Percentiles rank a stretch among this genome's conserved stretches.
These are phyloP conservation scores for Solanum habrochaites DNA, from an alignment of 257 asterid genomes.

Conservation along the genomic window DNA sequence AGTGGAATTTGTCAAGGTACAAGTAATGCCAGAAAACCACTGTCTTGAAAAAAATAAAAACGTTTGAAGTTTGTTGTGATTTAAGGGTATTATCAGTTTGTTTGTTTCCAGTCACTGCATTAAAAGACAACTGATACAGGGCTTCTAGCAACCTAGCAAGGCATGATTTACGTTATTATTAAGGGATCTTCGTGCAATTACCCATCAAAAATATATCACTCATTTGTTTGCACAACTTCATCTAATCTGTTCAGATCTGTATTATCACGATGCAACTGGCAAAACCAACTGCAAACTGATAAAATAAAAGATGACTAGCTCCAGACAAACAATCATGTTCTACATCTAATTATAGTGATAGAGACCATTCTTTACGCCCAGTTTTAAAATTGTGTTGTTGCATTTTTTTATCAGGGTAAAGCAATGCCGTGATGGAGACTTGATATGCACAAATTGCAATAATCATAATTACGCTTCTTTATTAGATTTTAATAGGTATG, in stretches of 20 bases:
- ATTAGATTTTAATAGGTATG: slow-evolving; percentile 68
- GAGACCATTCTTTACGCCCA: not conserved
- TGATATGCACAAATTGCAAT: slow-evolving; percentile 89
- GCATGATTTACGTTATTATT: not conserved
- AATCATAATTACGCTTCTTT: slow-evolving; percentile 90
- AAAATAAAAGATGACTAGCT: not conserved
- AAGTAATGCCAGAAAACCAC: not conserved
- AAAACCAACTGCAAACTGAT: not conserved
- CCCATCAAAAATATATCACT: not conserved
- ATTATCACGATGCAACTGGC: not conserved
- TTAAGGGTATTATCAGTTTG: not conserved
- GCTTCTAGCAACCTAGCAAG: not conserved
- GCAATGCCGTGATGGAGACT: slow-evolving; percentile 90
- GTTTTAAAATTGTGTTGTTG: not conserved
- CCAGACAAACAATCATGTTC: not conserved
- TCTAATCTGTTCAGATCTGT: not conserved
- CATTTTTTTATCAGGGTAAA: slow-evolving; percentile 47
- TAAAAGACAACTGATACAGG: not conserved
- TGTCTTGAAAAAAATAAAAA: not conserved
- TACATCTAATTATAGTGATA: not conserved
- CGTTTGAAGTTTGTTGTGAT: not conserved
- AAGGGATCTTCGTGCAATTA: not conserved
- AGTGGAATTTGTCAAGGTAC: not conserved
- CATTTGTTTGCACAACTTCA: not conserved
- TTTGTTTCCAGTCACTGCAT: not conserved